These are phyloP conservation scores for Tricholoma saponaceum DNA, from an alignment of 768 basidiomycete genomes.

Conservation along the genomic window DNA sequence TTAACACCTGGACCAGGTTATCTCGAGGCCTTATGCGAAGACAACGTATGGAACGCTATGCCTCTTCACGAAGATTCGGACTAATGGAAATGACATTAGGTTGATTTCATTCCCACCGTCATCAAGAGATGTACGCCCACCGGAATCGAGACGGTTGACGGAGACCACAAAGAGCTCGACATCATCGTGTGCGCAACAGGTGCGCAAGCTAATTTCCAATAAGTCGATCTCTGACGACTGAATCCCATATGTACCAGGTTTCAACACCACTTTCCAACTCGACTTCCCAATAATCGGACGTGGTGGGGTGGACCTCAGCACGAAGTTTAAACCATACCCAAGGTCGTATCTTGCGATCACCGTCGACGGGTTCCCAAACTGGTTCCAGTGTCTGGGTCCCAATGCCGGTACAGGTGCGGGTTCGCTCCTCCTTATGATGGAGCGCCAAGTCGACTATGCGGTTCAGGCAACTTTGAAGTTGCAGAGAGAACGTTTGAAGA, in stretches of 20 bases:
- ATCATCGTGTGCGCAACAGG: constrained; percentile 64
- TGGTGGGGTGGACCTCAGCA: constrained; percentile 44
- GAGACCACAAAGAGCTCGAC: constrained; percentile 50
- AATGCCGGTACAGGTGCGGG: constrained; percentile 54
- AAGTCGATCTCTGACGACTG: not conserved
- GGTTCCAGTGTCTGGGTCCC: constrained; percentile 57
- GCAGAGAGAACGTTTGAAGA: constrained; percentile 58
- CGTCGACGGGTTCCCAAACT: constrained; percentile 67
- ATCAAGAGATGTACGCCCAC: constrained; percentile 49
- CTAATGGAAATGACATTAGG: constrained; percentile 25
- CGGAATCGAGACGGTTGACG: constrained; percentile 57
- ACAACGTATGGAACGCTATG: constrained; percentile 40
- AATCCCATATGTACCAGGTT: constrained; percentile 31
- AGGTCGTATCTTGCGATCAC: constrained; percentile 54
- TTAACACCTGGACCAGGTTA: constrained; percentile 68
- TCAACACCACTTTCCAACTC: constrained; percentile 44
- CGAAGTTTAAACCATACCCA: constrained; percentile 54
- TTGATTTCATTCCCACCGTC: constrained; percentile 45
- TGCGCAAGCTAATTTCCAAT: constrained; percentile 10
- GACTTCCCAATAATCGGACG: constrained; percentile 53
- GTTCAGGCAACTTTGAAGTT: constrained; percentile 53
- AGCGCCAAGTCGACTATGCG: constrained; percentile 55
- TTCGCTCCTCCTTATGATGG: constrained; percentile 48
- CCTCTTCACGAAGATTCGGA: not conserved
- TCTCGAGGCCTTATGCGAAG: constrained; percentile 58